These are phyloP conservation scores for Closterium sp. DNA, from an alignment of 139 green algal genomes.

Conservation along the genomic window DNA sequence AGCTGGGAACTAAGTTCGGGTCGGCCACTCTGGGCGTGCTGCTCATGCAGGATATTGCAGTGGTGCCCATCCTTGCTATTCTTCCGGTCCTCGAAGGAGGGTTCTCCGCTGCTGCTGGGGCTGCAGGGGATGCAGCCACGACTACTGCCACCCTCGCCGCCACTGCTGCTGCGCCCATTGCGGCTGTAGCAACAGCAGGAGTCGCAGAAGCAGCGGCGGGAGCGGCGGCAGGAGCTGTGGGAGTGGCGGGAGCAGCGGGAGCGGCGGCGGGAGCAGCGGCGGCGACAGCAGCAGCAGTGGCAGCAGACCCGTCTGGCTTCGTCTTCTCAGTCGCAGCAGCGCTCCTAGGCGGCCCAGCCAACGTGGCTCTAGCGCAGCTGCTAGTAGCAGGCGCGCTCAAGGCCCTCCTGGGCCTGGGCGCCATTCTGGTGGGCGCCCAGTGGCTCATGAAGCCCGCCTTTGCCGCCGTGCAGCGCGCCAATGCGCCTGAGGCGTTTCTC, in stretches of 20 bases:
- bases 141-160: neutral
- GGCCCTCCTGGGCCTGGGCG: constrained; percentile 34
- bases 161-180: neutral
- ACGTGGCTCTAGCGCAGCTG: neutral
- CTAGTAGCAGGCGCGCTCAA: neutral
- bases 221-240: neutral
- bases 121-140: constrained; percentile 6
- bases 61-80: constrained; percentile 89
- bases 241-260: neutral
- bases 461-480: constrained; percentile 31
- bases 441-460: neutral
- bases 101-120: neutral
- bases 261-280: neutral
- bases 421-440: neutral
- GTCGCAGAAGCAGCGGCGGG: neutral
- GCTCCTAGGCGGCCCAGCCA: neutral
- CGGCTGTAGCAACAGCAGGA: neutral
- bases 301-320: neutral
- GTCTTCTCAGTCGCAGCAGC: neutral
- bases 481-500: constrained; percentile 86
- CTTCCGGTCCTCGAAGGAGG: constrained; percentile 71
- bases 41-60: constrained; percentile 89
- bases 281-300: neutral
- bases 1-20: constrained; percentile 75
- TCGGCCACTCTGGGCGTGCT: constrained; percentile 86